These are phyloP conservation scores for Cucurbitaria berberidis DNA, from an alignment of 2,329 filamentous ascomycete genomes.

Conservation along the genomic window DNA sequence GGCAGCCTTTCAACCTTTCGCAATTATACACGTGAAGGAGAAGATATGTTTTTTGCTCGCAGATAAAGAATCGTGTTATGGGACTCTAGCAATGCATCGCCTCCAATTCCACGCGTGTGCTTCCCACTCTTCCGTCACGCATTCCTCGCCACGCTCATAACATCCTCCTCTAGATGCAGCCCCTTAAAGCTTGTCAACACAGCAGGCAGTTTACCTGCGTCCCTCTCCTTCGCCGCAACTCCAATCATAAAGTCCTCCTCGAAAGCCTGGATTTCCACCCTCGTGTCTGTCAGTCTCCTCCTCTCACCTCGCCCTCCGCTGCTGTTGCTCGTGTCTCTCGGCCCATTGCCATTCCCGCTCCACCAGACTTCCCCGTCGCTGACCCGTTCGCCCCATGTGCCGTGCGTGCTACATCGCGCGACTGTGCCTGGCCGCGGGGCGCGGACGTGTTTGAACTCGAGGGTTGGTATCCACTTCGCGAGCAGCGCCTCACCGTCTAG, in stretches of 20 bases:
- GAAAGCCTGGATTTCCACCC: conserved; percentile 64
- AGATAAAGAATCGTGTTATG: not conserved
- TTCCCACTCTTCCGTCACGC: conserved; percentile 1
- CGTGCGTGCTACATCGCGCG: conserved; percentile 52
- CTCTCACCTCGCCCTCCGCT: conserved; percentile 2
- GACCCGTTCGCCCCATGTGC: conserved; percentile 55
- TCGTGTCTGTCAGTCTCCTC: conserved; percentile 56
- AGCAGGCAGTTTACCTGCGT: conserved; percentile 37
- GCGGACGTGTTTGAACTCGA: conserved; percentile 71
- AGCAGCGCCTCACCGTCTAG: conserved; percentile 79
- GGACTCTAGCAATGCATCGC: not conserved
- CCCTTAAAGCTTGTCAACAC: conserved; percentile 51
- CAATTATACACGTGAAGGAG: not conserved
- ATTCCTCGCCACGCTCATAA: conserved; percentile 34
- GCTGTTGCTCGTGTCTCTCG: conserved; percentile 1
- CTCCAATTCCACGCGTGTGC: not conserved
- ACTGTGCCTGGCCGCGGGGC: conserved; percentile 53
- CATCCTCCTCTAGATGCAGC: conserved; percentile 56
- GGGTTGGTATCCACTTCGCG: conserved; percentile 71
- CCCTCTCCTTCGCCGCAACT: conserved; percentile 55
- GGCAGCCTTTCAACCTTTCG: not conserved
- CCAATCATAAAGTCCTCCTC: conserved; percentile 65
- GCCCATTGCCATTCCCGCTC: conserved; percentile 36
- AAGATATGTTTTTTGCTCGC: not conserved
- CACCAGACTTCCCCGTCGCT: conserved; percentile 59